Base-by-base conservation (phyloP, 495 filamentous ascomycete species). In the Penicillium steckii region DNA sequence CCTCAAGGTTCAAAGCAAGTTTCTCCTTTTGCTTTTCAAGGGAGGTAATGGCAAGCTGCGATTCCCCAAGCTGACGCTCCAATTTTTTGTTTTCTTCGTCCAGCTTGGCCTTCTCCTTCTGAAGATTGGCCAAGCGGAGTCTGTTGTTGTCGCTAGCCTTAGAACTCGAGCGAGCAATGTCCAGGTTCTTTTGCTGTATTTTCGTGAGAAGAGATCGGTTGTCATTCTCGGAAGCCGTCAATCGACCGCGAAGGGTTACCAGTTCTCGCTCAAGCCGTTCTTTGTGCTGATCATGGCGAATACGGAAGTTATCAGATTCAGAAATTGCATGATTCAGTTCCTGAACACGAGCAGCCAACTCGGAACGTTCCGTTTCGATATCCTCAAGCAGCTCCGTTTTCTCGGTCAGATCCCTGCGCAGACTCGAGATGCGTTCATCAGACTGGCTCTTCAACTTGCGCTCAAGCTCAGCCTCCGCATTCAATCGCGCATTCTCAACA, bases 11-110 rank as follows among this genome's bases (percentile, higher is more conserved):
- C 45, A 98, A 77, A 18, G 91, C 81, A 27, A 97, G 73, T 71
- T 97, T 97, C 70, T 97, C 94, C 50, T 95, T 91, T 66, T 96
- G 90, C 75, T 97, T 97, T 69, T 97, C 93, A 23, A 96, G 66
- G 2, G 89, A 88, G 1, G 88, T 86, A 46, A 97, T 85, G 9
- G 86, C 85, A 23, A 97, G 71, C 60, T 96, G 92, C 1, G 88
- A 80, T 53, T 97, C 91, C 32, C 87, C 89, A n/a, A 95, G 80
- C 65, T 96, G 88, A 49, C 91, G 89, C 53, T 84, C 79, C 24
- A 97, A 76, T 38, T 84, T 88, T 67, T 85, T 84, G 61, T 87
- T 88, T 37, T 94, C 86, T 56, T 95, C 92, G 37, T 96, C 91
- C 1, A 89, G 59, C 66, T 87, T 92, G 1, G 81, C 62, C 70